Conservation (phyloP, 106 monocot genomes). For the Triglochin maritima region DNA sequence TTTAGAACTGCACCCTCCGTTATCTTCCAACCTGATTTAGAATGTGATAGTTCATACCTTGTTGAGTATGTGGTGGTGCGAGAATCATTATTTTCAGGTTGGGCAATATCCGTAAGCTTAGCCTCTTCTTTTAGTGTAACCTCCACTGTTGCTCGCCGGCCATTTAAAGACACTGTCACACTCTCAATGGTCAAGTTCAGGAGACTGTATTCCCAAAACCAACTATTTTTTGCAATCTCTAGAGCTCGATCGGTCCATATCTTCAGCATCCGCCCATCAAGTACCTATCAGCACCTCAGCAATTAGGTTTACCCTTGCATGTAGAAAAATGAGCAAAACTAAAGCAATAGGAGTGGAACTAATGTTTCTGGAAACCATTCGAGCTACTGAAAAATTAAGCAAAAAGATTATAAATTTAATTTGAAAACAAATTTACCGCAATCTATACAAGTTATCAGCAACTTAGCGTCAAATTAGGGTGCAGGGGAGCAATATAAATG, state of each 20-base stretch:
- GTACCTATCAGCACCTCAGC: slow-evolving; percentile 24
- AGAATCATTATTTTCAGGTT: slow-evolving; percentile 49
- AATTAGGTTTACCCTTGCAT: neutral
- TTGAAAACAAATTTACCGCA: neutral
- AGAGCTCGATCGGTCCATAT: slow-evolving; percentile 75
- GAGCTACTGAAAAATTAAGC: too few relatives aligned
- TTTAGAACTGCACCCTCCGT: slow-evolving; percentile 77
- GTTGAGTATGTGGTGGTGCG: slow-evolving; percentile 47
- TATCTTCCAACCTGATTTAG: slow-evolving; percentile 71
- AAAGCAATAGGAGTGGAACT: too few relatives aligned
- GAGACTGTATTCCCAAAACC: slow-evolving; percentile 86
- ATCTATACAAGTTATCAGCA: neutral
- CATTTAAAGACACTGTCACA: slow-evolving; percentile 71
- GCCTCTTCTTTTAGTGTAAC: slow-evolving; percentile 72
- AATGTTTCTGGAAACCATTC: too few relatives aligned
- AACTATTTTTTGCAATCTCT: slow-evolving; percentile 54
- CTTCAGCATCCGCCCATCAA: slow-evolving; percentile 82
- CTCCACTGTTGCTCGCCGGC: slow-evolving; percentile 65
- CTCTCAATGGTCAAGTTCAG: slow-evolving; percentile 62
- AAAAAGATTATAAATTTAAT: too few relatives aligned
- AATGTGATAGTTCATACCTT: slow-evolving; percentile 51
- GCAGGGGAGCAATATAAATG: neutral
- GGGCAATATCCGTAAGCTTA: slow-evolving; percentile 26
- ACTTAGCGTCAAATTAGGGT: neutral
- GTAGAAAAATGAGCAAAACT: too few relatives aligned